A percentile compares a stretch with the other conserved stretches of the same genome.
Evolutionary conservation across 495 filamentous ascomycete species (phyloP).

Genomic region (Hypoxylon crocopeplum): DNA sequence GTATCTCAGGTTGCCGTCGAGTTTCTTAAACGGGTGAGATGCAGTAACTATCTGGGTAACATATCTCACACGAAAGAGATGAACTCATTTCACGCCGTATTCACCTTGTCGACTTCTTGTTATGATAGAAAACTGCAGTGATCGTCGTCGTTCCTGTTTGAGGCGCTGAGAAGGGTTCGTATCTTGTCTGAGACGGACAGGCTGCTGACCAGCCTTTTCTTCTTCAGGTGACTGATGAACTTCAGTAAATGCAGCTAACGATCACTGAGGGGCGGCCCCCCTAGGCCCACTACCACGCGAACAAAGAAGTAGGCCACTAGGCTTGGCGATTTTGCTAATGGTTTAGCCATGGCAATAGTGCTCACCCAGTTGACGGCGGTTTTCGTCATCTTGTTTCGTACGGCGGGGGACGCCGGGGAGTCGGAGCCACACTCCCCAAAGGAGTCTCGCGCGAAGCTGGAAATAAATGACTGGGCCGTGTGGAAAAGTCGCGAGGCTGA

Average conservation of each 20-base stretch:
- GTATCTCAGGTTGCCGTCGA: not conserved
- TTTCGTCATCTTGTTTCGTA: constrained; percentile 33
- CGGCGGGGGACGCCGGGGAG: constrained; percentile 28
- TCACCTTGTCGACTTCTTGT: not conserved
- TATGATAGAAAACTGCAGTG: constrained; percentile 2
- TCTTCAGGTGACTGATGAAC: constrained; percentile 23
- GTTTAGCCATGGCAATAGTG: constrained; percentile 21
- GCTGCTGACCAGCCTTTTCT: constrained; percentile 20
- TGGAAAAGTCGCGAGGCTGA: constrained; percentile 26
- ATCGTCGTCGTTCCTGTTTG: constrained; percentile 10
- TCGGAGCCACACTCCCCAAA: constrained; percentile 9
- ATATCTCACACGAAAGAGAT: no score
- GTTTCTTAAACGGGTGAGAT: not conserved
- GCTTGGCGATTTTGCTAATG: constrained; percentile 27
- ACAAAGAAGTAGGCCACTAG: constrained; percentile 14
- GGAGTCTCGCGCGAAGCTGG: constrained; percentile 3
- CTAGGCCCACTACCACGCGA: constrained; percentile 35
- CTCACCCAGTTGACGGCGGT: constrained; percentile 15
- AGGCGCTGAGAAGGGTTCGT: constrained; percentile 15
- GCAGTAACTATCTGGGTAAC: no score
- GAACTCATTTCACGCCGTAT: constrained; percentile 7
- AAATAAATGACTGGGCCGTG: no score
- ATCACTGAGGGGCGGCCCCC: constrained; percentile 9
- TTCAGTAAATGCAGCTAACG: constrained; percentile 28
- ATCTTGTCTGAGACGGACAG: constrained; percentile 18